Evolutionary conservation across 169 alveolate species (phyloP), one percentile per base, ranked within the genome.

Genomic region (Eimeria maxima): DNA sequence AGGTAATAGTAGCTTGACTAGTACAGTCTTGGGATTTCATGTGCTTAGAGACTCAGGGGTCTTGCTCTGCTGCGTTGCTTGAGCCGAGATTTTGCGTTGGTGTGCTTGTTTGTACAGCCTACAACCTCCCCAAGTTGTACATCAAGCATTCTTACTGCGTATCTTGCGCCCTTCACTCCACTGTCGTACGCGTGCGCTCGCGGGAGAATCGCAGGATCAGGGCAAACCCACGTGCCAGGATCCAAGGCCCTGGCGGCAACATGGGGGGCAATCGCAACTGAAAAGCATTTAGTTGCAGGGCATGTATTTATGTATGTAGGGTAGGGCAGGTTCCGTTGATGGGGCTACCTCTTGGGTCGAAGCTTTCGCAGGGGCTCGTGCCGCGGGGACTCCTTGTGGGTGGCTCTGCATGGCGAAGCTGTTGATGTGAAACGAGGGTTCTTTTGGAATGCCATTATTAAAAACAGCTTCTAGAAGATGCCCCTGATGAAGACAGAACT

Each of bases 131-230:
- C 45, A 99, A 99, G 98, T 98, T 99, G 97, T 99, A 99, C 99
- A 99, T 99, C 97, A 99, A 99, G 98, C 99, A 98, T 98, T 98
- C 99, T 96, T 99, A 99, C 97, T 99, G 99, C 98, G 99, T 99
- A 47, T 99, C 99, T 86, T 99, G 99, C 97, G 99, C 99, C 69
- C 99, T 99, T 97, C 99, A 99, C 99, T 99, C 99, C 84, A 99
- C 99, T 89, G 99, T 99, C 88, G 99, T 99, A 47, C 99, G 99
- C 47, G 98, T 97, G 65, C 98, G 98, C 93, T 95, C 97, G 20
- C 96, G 90, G 8, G 95, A 92, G 91, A 76, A 67, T 55, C 95
- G 97, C 69, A 96, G 93, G 95, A 63, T 86, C 65, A 94, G 97
- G 55, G 93, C 91, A 7, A 91, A 83, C 91, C 96, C 96, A 47